Base-by-base conservation (phyloP, 164 flowering plant genomes). In the grape (Vitis vinifera) region DNA sequence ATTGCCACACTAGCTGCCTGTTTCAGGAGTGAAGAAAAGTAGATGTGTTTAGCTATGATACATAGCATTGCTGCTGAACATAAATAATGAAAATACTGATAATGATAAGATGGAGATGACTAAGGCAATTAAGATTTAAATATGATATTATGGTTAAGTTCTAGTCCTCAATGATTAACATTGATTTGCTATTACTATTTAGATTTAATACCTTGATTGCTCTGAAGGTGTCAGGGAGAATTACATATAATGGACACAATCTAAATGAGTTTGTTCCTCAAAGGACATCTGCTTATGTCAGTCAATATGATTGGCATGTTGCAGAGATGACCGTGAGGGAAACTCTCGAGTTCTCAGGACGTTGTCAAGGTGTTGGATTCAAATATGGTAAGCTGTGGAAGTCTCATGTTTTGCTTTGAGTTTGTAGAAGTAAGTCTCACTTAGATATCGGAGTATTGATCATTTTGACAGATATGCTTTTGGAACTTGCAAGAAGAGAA, bases 311-410 rank as follows among this genome's bases (percentile, higher is more conserved):
- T 68, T 84, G 87, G 83, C 96, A 92, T 80, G 80, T 87, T 62
- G 88, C 94, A 17, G 99, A 95, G 88, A 90, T 95, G 94, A 95
- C 99, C 57, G 98, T 95, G 9, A 82, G 97, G 73, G 98, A 95
- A 78, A 89, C 89, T 63, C 90, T 95, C 64, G 92, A 90, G 63
- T 89, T 92, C 76, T 82, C 98, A 8, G 98, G 96, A 31, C 81
- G 84, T 14, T 91, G 98, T 77, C 99, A 92, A 80, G 99, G 99
- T 53, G 89, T 85, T 78, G 99, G 99, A 73, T 85, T 77, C 70
- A 91, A 90, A 80, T 85, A 89, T 68, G 97, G 98, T 92, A 77
- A 78, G 81, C 63, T 50, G 60, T 51, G 49, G 61, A 52, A 62
- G 37, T 52, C 17, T 37, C 47, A 4, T 12, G 6, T 49, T 10